A percentile compares a stretch with the other conserved stretches of the same genome.
phyloP scores from a whole-genome alignment of 2,329 filamentous ascomycete genomes.

The Ceratocystis huliohia region DNA sequence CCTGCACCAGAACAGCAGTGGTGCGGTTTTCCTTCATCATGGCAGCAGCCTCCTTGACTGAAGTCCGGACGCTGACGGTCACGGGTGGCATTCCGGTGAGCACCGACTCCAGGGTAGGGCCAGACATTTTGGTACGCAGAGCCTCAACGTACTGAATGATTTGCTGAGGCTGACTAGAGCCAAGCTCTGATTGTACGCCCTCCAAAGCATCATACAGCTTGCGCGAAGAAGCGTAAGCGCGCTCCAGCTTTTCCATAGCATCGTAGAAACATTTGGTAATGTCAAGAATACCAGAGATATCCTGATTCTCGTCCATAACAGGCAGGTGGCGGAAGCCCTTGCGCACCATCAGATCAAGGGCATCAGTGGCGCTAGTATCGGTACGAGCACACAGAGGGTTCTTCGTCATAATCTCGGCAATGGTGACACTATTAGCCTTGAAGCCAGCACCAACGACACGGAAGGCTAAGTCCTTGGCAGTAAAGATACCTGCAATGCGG shows the following conservation, averaged over 20 bases:
- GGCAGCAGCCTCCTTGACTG: conserved; percentile 86
- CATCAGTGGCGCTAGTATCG: conserved; percentile 95
- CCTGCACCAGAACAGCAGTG: conserved; percentile 88
- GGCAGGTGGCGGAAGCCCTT: conserved; percentile 96
- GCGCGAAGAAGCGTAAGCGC: conserved; percentile 93
- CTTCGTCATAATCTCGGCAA: conserved; percentile 99
- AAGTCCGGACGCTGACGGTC: conserved; percentile 89
- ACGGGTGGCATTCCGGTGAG: conserved; percentile 83
- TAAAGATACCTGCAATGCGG: conserved; percentile 96
- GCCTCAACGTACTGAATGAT: conserved; percentile 99
- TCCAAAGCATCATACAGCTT: conserved; percentile 96
- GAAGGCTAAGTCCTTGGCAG: conserved; percentile 95
- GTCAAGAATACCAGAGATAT: conserved; percentile 94
- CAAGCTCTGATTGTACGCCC: conserved; percentile 92
- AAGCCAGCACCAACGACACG: conserved; percentile 83
- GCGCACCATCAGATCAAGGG: conserved; percentile 91
- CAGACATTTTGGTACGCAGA: conserved; percentile 90
- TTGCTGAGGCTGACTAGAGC: conserved; percentile 90
- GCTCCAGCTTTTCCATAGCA: conserved; percentile 98
- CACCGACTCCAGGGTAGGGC: conserved; percentile 88
- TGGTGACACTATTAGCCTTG: conserved; percentile 80
- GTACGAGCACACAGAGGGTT: conserved; percentile 95
- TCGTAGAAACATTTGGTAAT: conserved; percentile 99
- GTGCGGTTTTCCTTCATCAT: conserved; percentile 99
- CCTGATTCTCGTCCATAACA: conserved; percentile 99